These are phyloP conservation scores for Leccinum barrowsii DNA, from an alignment of 768 basidiomycete species.

Conservation along the genomic window DNA sequence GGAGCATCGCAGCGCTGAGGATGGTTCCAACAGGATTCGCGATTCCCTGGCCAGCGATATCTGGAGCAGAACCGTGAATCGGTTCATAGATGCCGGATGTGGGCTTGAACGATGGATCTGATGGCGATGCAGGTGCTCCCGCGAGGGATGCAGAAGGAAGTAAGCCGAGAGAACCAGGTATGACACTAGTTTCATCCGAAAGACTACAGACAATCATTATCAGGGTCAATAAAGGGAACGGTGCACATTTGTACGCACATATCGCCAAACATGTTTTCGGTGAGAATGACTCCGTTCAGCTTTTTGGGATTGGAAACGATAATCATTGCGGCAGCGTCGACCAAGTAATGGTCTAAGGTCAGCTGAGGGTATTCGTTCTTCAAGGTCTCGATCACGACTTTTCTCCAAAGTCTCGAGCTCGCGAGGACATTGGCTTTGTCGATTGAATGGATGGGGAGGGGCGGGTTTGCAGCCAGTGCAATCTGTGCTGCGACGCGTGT, in stretches of 20 bases:
- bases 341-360: constrained; percentile 84
- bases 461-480: constrained; percentile 77
- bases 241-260: constrained; percentile 58
- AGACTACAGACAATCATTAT: constrained; percentile 48
- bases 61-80: constrained; percentile 92
- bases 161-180: constrained; percentile 95
- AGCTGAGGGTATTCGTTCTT: constrained; percentile 85
- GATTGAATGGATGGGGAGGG: constrained; percentile 85
- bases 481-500: constrained; percentile 94
- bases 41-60: constrained; percentile 91
- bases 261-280: constrained; percentile 95
- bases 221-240: constrained; percentile 1
- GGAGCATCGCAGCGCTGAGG: constrained; percentile 88
- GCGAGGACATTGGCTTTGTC: constrained; percentile 99
- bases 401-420: constrained; percentile 90
- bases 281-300: constrained; percentile 92
- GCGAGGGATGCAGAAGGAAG: constrained; percentile 95
- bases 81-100: constrained; percentile 94
- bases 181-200: constrained; percentile 95
- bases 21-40: constrained; percentile 96
- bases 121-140: constrained; percentile 67
- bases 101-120: constrained; percentile 60
- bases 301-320: constrained; percentile 87
- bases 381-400: constrained; percentile 83
- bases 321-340: constrained; percentile 95